Conservation (phyloP, 345 rosid species). For the Firmiana major region DNA sequence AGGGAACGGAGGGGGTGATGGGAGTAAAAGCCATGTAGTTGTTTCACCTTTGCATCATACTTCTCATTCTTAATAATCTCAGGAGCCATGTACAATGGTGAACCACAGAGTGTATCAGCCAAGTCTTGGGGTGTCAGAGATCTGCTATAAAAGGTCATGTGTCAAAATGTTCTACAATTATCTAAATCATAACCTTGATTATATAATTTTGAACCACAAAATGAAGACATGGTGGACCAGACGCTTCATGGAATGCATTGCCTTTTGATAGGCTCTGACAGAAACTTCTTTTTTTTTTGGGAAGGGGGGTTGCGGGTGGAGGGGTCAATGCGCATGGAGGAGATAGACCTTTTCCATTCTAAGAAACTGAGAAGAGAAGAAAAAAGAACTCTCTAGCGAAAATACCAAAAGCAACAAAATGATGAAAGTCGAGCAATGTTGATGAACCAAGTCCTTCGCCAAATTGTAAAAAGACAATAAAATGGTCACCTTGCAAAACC, state of each 20-base stretch:
- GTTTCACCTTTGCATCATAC: slow-evolving; percentile 86
- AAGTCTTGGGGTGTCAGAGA: slow-evolving; percentile 59
- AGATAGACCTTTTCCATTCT: slow-evolving; percentile 12
- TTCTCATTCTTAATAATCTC: slow-evolving; percentile 74
- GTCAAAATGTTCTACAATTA: neutral
- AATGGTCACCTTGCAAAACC: slow-evolving; percentile 76
- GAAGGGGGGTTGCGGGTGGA: neutral
- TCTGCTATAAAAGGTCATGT: slow-evolving; percentile 30
- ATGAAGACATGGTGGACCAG: neutral
- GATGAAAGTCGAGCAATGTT: neutral
- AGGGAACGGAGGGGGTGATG: neutral
- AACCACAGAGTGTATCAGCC: slow-evolving; percentile 78
- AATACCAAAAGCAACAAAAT: neutral
- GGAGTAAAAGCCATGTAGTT: neutral
- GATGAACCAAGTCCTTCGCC: neutral
- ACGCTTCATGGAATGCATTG: neutral
- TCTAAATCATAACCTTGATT: neutral
- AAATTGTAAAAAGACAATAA: neutral
- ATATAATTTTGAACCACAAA: neutral
- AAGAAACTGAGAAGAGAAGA: neutral
- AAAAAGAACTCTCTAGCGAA: neutral
- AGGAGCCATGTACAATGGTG: slow-evolving; percentile 90
- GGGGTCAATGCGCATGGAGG: neutral
- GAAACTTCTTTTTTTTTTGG: neutral
- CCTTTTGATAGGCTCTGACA: neutral